A percentile compares a stretch with the other conserved stretches of the same genome.
phyloP scores from a whole-genome alignment of 768 basidiomycete genomes.

The Podaxis mareebaensis region DNA sequence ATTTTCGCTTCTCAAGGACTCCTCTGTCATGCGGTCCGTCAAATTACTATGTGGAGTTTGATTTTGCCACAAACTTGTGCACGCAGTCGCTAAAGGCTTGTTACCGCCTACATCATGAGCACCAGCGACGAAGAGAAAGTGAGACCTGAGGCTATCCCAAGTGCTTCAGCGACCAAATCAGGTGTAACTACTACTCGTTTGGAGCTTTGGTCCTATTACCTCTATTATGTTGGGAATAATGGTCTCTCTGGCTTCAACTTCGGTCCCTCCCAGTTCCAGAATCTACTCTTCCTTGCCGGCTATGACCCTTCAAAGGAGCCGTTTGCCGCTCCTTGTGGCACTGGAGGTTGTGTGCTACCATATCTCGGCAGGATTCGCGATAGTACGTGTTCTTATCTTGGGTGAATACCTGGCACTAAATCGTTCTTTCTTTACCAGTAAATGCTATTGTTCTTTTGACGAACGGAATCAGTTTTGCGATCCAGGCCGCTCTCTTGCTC shows the following conservation, averaged over 20 bases:
- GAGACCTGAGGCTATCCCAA: neutral
- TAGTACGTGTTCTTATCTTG: conserved; percentile 40
- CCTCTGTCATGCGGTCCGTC: neutral
- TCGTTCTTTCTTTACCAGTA: conserved; percentile 36
- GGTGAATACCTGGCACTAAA: neutral
- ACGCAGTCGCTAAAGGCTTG: neutral
- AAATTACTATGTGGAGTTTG: neutral
- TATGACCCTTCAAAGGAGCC: conserved; percentile 65
- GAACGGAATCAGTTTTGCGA: conserved; percentile 77
- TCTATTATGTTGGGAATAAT: conserved; percentile 67
- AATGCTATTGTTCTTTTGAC: conserved; percentile 79
- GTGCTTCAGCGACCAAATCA: neutral
- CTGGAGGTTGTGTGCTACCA: conserved; percentile 61
- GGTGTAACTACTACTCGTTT: conserved; percentile 38
- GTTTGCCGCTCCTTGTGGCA: conserved; percentile 51
- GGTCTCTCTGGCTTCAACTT: conserved; percentile 72
- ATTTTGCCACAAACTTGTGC: neutral
- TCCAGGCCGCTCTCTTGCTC: conserved; percentile 68
- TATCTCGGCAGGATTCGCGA: conserved; percentile 63
- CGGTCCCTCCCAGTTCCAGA: conserved; percentile 76
- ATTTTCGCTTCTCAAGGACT: neutral
- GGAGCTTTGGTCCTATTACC: conserved; percentile 62
- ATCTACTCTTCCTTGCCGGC: conserved; percentile 70
- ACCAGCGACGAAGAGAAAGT: neutral
- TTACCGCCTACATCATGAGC: neutral